Evolutionary conservation across 78 protist species (phyloP), one percentile per base, ranked within the genome.

Genomic region (Speleostelium caveatum): DNA sequence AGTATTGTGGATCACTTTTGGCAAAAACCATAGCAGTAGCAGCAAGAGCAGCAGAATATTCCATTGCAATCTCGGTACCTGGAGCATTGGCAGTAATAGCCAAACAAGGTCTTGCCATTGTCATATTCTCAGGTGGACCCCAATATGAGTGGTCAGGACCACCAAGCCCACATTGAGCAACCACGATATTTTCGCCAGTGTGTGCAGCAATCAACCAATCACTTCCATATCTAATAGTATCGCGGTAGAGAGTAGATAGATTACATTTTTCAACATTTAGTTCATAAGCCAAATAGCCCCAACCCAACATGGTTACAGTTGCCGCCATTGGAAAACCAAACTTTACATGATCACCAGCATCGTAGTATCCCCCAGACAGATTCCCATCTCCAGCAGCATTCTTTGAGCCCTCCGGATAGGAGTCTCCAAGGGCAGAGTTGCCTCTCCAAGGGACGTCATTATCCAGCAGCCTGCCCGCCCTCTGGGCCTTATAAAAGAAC

Each of bases 301-400:
- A 86, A 21, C 78, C 92, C 56, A 86, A 72, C 85, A 75, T 86
- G 39, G 92, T 86, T 79, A 86, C 71, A 8, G 92, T 35, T 1
- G 59, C 74, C 8, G 92, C 32, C 72, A 86, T 39, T 53, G 92
- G 92, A 3, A 86, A 72, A 10, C 65, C 86, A 30, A 86, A 80
- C 63, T 80, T 80, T 12, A 80, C 89, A 39, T 68, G 77, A 68
- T 80, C 89, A 26, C 89, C 89, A 21, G 89, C 89, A 80, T 80
- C 89, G 38, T 67, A 80, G 12, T 80, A 80, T 8, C 89, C 89
- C 8, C 74, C 74, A n/a, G 75, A 61, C 2, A 80, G 33, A 28
- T 68, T 33, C 16, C 89, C 89, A 53, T 73, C 79, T 33, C 79
- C 79, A 53, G 45, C 30, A 7, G 21, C 79, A 73, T 73, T 33